Evolutionary conservation across 441 rosid species (phyloP), one percentile per base, ranked within the genome.

Genomic region (Euphorbia schlechtendalii): DNA sequence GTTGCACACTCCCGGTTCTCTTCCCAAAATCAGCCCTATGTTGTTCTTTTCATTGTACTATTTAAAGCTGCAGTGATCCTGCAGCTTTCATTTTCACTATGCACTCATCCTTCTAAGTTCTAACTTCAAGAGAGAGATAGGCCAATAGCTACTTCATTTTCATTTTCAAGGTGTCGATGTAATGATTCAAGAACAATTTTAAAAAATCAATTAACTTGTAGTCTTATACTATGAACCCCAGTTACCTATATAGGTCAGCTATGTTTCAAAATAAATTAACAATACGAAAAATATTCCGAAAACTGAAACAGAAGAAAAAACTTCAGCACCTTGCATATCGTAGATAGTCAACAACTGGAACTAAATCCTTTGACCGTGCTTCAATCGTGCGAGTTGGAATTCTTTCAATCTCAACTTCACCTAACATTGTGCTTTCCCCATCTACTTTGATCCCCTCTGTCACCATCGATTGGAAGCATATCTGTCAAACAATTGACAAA

Each of bases 351-450:
- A 80, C 83, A 63, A 78, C 82, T 45, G 98, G 96, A 69, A 92
- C 81, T 76, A 89, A 73, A 72, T 81, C 69, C 80, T 80, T 87
- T 62, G 84, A 77, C 75, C 88, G 79, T 41, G 84, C 86, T 87
- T 84, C 98, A 32, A 86, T 73, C 32, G 74, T 77, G 59, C 78
- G 76, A 74, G 82, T 78, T 59, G 85, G 75, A 61, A 89, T 65
- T 71, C 71, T 83, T 78, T 83, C 90, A 43, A 92, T 74, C 76
- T 87, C 92, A 66, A 82, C 74, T 78, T 89, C 98, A 27, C 96
- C 92, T 66, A 66, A 74, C 67, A 65, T 59, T 67, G 67, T 65
- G 71, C 48, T 75, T 64, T 62, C 86, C 56, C 74, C 85, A 55
- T 76, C 81, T 49, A n/a, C 56, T 62, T 65, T 36, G 3, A 63